A percentile compares a stretch with the other conserved stretches of the same genome.
Conservation (phyloP, 2,329 filamentous ascomycete genomes). For the Penicillium sp. region DNA sequence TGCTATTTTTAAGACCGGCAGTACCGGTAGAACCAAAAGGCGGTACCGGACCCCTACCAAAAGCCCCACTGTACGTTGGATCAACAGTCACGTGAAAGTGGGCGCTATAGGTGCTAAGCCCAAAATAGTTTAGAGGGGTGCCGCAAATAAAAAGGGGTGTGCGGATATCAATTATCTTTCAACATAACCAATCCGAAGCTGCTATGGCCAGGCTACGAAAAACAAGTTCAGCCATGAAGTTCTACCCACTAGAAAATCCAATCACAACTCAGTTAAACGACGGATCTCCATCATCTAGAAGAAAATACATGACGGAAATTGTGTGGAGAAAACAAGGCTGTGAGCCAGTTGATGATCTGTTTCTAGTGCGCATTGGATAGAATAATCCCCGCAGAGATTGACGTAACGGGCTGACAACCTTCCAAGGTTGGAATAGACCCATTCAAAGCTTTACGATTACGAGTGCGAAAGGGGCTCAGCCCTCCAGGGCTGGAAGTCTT, state of each 20-base stretch:
- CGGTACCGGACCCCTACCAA: not conserved
- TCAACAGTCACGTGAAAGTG: not conserved
- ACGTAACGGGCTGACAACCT: not conserved
- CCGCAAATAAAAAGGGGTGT: slow-evolving; percentile 3
- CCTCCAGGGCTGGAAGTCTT: not conserved
- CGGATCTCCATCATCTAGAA: not conserved
- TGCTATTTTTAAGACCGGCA: not conserved
- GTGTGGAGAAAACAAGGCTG: not conserved
- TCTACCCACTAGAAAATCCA: not conserved
- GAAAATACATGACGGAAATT: not conserved
- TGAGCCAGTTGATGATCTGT: not conserved
- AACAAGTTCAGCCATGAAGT: not conserved
- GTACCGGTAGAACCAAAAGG: not conserved
- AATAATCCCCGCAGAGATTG: not conserved
- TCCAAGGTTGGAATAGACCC: not conserved
- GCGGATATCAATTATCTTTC: not conserved
- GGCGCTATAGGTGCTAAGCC: not conserved
- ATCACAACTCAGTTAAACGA: not conserved
- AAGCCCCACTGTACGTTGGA: not conserved
- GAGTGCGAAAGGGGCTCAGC: slow-evolving; percentile 5
- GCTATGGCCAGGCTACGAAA: not conserved
- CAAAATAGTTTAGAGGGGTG: not conserved
- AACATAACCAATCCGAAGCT: not conserved
- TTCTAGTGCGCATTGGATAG: not conserved
- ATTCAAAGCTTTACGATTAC: not conserved